Conservation (phyloP, 768 basidiomycete genomes). For the Termitomyces sp. region DNA sequence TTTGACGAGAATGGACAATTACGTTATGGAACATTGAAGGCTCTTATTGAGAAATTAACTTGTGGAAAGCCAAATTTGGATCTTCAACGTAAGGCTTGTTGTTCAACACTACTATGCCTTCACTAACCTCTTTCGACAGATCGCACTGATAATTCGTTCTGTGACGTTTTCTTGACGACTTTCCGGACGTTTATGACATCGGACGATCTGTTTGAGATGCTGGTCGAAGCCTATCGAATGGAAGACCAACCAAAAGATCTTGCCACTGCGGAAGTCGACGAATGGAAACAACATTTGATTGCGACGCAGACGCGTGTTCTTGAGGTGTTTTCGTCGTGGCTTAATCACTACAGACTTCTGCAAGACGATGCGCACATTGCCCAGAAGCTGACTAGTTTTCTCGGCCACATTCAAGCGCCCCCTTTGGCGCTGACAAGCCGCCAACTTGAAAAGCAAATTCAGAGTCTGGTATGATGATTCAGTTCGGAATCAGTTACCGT, state of each 20-base stretch:
- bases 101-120: not conserved
- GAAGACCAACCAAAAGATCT: constrained; percentile 42
- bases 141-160: constrained; percentile 31
- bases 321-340: constrained; percentile 53
- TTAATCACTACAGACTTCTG: constrained; percentile 54
- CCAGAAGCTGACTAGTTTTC: constrained; percentile 49
- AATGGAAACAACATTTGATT: constrained; percentile 63
- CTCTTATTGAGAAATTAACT: constrained; percentile 68
- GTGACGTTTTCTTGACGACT: constrained; percentile 73
- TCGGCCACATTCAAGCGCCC: constrained; percentile 34
- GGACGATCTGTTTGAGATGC: constrained; percentile 59
- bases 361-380: constrained; percentile 63
- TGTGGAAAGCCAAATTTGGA: constrained; percentile 34
- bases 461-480: constrained; percentile 42
- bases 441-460: constrained; percentile 45
- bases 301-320: constrained; percentile 61
- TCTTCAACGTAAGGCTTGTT: constrained; percentile 42
- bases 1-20: constrained; percentile 62
- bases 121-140: constrained; percentile 6
- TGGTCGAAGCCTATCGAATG: constrained; percentile 60
- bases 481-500: not conserved
- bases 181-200: constrained; percentile 77
- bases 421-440: constrained; percentile 40
- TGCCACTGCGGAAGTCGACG: constrained; percentile 44
- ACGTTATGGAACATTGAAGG: constrained; percentile 62